Base-by-base conservation (phyloP, 163 green algal species). In the Chloroidium sp. region DNA sequence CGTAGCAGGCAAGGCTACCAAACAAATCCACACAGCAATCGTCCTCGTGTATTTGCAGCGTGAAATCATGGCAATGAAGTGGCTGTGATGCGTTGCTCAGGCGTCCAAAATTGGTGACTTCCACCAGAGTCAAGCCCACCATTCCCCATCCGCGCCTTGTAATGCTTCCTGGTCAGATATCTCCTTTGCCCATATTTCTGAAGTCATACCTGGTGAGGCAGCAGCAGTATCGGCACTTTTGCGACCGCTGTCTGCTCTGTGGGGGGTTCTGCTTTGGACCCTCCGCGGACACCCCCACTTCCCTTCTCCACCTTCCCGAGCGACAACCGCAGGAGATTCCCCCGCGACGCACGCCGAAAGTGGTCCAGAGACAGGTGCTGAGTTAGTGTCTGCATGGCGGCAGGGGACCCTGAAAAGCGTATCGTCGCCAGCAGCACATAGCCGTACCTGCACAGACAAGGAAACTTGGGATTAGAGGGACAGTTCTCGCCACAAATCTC, bases 381-480 rank as follows among this genome's bases (percentile, higher is more conserved):
- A 2, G 57, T 72, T 6, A 59, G 62, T n/a, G 62, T 3, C 59
- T 1, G 12, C 14, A 59, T n/a, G 14, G 57, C 13, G 14, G 62
- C n/a, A 2, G 74, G 60, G n/a, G 75, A 58, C 10, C 58, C 10
- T 6, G 62, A n/a, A 59, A 78, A 83, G 62, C 62, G 75, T 1
- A 59, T 69, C 4, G 69, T 57, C 1, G 83, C 83, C 67, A 81
- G 59, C 59, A 90, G 78, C n/a, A 72, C 64, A 79, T 90, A 90
- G 3, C 62, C 64, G 69, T 86, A 10, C 64, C 36, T 36, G 36
- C 36, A 36, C 36, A 36, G 36, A 36, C 36, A 36, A 36, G 36
- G 36, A 36, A 36, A 36, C 36, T 36, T 36, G 36, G 36, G 36
- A 36, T 36, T 36, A 36, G 36, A 36, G 36, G 36, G 36, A 36